Conservation (phyloP, 1,284 basidiomycete genomes). For the Neolentinus lepideus region DNA sequence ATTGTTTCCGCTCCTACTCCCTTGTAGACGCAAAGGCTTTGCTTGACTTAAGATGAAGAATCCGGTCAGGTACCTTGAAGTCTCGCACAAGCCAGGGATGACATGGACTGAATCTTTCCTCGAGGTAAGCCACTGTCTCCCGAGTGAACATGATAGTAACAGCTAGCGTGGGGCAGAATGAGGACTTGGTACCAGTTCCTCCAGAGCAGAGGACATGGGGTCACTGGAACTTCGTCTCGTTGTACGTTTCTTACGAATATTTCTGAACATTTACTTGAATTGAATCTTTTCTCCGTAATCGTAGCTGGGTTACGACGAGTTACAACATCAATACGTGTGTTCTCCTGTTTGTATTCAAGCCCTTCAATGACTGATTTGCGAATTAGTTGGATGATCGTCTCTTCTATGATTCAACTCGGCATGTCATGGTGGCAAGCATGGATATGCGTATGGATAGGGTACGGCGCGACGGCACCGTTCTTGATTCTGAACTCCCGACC, state of each 20-base stretch:
- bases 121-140: slow-evolving; percentile 16
- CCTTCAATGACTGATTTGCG: slow-evolving; percentile 4
- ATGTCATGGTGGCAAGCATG: slow-evolving; percentile 82
- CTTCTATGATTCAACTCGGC: slow-evolving; percentile 69
- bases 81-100: slow-evolving; percentile 13
- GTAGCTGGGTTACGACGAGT: slow-evolving; percentile 72
- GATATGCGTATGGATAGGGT: slow-evolving; percentile 75
- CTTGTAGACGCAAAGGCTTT: neutral
- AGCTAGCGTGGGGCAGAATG: slow-evolving; percentile 35
- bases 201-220: slow-evolving; percentile 53
- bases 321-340: slow-evolving; percentile 78
- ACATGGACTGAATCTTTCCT: slow-evolving; percentile 22
- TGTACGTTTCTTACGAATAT: slow-evolving; percentile 30
- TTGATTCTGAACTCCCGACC: slow-evolving; percentile 75
- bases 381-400: slow-evolving; percentile 65
- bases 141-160: slow-evolving; percentile 13
- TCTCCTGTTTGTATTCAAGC: slow-evolving; percentile 3
- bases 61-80: slow-evolving; percentile 10
- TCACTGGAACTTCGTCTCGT: slow-evolving; percentile 53
- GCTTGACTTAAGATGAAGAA: neutral
- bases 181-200: slow-evolving; percentile 55
- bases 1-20: too few species aligned
- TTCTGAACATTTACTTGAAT: neutral
- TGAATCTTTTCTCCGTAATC: slow-evolving; percentile 4
- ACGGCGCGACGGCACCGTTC: slow-evolving; percentile 64